Evolutionary conservation across 2,329 filamentous ascomycete species (phyloP).

Genomic region (Hymenoscyphus salicellus): DNA sequence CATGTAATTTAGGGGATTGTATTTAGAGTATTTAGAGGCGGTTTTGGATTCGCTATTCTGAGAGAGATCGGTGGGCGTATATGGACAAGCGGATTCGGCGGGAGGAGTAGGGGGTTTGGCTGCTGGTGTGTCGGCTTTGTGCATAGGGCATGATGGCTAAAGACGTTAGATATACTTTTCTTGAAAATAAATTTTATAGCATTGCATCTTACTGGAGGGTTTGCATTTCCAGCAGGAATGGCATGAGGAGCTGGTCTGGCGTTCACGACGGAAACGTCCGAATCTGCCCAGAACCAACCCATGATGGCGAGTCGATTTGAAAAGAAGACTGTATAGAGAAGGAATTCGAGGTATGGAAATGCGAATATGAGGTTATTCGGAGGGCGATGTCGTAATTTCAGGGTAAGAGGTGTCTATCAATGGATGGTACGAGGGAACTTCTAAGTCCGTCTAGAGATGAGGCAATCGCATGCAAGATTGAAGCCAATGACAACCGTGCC

Average conservation of each 20-base stretch:
- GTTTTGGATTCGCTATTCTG: conserved; percentile 28
- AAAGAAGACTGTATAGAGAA: not conserved
- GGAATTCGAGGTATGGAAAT: not conserved
- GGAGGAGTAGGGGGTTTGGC: conserved; percentile 31
- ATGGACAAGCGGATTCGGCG: conserved; percentile 35
- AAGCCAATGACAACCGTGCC: not conserved
- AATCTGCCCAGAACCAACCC: conserved; percentile 37
- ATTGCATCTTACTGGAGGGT: conserved; percentile 30
- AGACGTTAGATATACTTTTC: not conserved
- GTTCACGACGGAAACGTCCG: conserved; percentile 25
- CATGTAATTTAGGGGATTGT: conserved; percentile 93
- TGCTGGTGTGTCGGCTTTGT: conserved; percentile 44
- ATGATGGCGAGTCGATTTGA: conserved; percentile 18
- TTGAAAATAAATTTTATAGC: not conserved
- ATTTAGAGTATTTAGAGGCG: conserved; percentile 57
- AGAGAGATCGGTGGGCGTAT: conserved; percentile 32
- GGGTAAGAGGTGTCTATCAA: not conserved
- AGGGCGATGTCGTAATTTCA: not conserved
- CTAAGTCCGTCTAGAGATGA: not conserved
- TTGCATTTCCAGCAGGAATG: conserved; percentile 22
- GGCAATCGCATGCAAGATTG: conserved; percentile 1
- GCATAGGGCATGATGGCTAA: conserved; percentile 69
- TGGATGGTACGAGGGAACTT: conserved; percentile 3
- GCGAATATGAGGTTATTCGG: not conserved
- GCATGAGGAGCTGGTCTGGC: conserved; percentile 26